These are phyloP conservation scores for Hypoxylon perforatum DNA, from an alignment of 495 filamentous ascomycete species.

Conservation along the genomic window DNA sequence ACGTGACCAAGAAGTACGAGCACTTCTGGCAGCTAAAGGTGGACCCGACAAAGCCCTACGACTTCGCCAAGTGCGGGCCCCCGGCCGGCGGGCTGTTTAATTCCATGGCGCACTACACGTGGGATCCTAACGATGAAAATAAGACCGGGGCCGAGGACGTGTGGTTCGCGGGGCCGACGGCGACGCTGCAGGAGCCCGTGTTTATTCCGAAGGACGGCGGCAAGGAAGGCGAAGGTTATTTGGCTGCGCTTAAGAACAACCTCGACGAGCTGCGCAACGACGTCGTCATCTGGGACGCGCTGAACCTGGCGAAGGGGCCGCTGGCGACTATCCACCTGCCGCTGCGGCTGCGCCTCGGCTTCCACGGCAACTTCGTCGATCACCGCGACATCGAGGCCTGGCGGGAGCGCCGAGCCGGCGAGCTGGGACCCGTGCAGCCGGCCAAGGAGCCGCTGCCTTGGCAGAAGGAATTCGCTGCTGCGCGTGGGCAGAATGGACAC, in stretches of 20 bases:
- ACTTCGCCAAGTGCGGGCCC: conserved; percentile 61
- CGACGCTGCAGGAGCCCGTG: conserved; percentile 67
- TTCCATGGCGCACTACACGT: conserved; percentile 58
- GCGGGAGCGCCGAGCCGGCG: conserved; percentile 50
- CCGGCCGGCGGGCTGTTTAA: conserved; percentile 62
- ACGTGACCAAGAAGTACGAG: conserved; percentile 59
- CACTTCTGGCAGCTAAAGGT: conserved; percentile 66
- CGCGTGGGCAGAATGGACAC: conserved; percentile 5
- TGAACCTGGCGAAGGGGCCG: conserved; percentile 55
- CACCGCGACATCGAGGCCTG: conserved; percentile 57
- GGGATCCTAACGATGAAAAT: conserved; percentile 40
- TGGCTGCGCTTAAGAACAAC: conserved; percentile 66
- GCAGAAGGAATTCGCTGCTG: conserved; percentile 45
- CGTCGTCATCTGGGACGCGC: conserved; percentile 61
- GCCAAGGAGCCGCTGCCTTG: conserved; percentile 56
- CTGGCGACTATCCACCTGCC: conserved; percentile 60
- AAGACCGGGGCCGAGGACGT: conserved; percentile 49
- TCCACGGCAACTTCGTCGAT: conserved; percentile 63
- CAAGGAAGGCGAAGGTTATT: conserved; percentile 65
- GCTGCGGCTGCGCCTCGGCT: conserved; percentile 54
- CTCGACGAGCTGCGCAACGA: conserved; percentile 62
- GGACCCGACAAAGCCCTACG: conserved; percentile 56
- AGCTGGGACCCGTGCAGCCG: conserved; percentile 54
- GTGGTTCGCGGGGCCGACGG: conserved; percentile 61
- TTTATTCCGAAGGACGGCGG: conserved; percentile 62